Conservation (phyloP, 768 basidiomycete genomes). For the Amanita polypyramis region DNA sequence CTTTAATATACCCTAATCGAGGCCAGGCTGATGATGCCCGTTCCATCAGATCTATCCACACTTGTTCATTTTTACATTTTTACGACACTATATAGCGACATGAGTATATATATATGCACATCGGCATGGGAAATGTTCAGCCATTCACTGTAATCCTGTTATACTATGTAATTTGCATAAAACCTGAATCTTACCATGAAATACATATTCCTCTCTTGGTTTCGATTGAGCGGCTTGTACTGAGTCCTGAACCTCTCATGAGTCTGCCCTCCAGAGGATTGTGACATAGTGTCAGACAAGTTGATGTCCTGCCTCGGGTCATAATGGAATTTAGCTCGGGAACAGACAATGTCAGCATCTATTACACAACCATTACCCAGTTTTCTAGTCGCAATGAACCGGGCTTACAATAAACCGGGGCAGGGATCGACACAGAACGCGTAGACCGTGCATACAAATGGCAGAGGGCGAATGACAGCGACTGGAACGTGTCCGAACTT, state of each 20-base stretch:
- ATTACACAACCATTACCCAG: conserved; percentile 12
- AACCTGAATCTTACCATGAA: conserved; percentile 32
- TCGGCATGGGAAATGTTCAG: too few relatives aligned
- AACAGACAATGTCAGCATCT: conserved; percentile 78
- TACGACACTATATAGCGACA: too few relatives aligned
- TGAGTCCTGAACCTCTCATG: conserved; percentile 38
- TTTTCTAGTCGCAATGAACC: not conserved
- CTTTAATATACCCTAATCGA: not conserved
- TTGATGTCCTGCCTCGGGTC: conserved; percentile 49
- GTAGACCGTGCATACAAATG: conserved; percentile 78
- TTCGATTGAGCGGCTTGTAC: conserved; percentile 47
- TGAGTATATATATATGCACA: too few relatives aligned
- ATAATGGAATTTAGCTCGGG: conserved; percentile 75
- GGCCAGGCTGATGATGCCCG: not conserved
- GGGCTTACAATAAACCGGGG: conserved; percentile 70
- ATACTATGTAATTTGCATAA: not conserved
- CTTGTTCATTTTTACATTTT: too few relatives aligned
- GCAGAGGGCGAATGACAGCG: conserved; percentile 60
- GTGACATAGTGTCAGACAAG: conserved; percentile 50
- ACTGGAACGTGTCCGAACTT: conserved; percentile 61
- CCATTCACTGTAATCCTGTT: not conserved
- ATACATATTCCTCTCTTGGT: conserved; percentile 46
- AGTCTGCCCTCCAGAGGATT: conserved; percentile 29
- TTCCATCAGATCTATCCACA: not conserved
- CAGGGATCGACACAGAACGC: conserved; percentile 78